phyloP scores from a whole-genome alignment of 768 basidiomycete species.

The Polyporus arcularius region DNA sequence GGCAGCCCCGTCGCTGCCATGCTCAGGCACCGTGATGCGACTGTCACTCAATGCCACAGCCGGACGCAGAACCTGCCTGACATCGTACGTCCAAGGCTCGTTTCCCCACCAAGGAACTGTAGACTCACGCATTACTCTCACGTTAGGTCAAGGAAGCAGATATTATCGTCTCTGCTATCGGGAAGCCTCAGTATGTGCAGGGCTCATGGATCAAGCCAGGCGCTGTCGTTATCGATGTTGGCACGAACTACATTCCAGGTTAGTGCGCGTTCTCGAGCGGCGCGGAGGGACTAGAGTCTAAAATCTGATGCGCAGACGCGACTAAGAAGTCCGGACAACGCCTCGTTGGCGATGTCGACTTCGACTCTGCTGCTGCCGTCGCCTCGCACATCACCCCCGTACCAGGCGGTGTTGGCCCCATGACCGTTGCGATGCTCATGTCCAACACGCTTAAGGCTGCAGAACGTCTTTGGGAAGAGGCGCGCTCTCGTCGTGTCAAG shows the following conservation, averaged over 20 bases:
- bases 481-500: constrained; percentile 65
- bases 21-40: constrained; percentile 87
- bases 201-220: constrained; percentile 96
- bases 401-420: constrained; percentile 98
- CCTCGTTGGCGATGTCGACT: constrained; percentile 95
- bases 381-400: constrained; percentile 96
- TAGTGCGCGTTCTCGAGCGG: constrained; percentile 14
- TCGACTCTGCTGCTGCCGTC: constrained; percentile 66
- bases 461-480: constrained; percentile 73
- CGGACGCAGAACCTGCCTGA: constrained; percentile 78
- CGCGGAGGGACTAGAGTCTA: neutral
- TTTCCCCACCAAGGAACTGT: neutral
- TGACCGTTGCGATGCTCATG: constrained; percentile 99
- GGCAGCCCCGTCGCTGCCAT: constrained; percentile 93
- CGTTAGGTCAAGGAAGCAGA: constrained; percentile 81
- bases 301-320: constrained; percentile 50
- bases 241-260: constrained; percentile 96
- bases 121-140: neutral
- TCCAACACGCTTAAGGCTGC: constrained; percentile 88
- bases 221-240: constrained; percentile 95
- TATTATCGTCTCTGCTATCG: constrained; percentile 95
- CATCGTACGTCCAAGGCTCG: constrained; percentile 54
- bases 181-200: constrained; percentile 85
- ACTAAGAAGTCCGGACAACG: constrained; percentile 95
- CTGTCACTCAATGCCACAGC: constrained; percentile 97